Evolutionary conservation across 208 protist genomes (phyloP), one percentile per base, ranked within the genome.

Genomic region (Entamoeba moshkovskii): DNA sequence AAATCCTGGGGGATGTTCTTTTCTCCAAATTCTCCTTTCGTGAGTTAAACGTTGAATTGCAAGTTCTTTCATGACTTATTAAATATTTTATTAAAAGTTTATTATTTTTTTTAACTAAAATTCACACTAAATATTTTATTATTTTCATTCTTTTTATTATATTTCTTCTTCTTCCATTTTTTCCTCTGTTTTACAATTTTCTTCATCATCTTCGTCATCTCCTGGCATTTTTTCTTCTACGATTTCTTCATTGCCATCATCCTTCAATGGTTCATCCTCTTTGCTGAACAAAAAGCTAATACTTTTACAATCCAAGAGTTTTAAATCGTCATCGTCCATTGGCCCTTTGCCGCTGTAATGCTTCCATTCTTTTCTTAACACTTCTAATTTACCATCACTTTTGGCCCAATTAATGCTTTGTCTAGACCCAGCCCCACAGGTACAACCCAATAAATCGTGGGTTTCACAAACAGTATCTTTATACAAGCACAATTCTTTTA

Each of bases 1-100:
- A 42, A 96, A 96, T 25, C 93, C 94, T 52, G 93, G 42, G 18
- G 95, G 95, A 85, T 95, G 93, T 13, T 95, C 94, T 13, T 92
- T 93, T 45, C 93, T 92, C 94, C 94, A 94, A 16, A 3, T 1
- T 94, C 93, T 96, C 38, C 93, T 48, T 73, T 96, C 95, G 25
- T 95, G 33, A 13, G 25, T 92, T 91, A 96, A 73, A 0, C 95
- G 93, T 45, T 15, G 6, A 44, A 44, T 3, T 92, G 73, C 15
- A 92, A 18, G 42, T 44, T 42, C 16, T 42, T 18, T 85, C 13
- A 42, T 85, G n/a, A n/a, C n/a, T n/a, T n/a, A n/a, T n/a, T n/a
- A n/a, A n/a, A n/a, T n/a, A n/a, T n/a, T n/a, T n/a, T n/a, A n/a
- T n/a, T n/a, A n/a, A n/a, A n/a, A n/a, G n/a, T n/a, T n/a, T n/a